These are phyloP conservation scores for Xylariaceae sp. DNA, from an alignment of 2,329 filamentous ascomycete species.

Conservation along the genomic window DNA sequence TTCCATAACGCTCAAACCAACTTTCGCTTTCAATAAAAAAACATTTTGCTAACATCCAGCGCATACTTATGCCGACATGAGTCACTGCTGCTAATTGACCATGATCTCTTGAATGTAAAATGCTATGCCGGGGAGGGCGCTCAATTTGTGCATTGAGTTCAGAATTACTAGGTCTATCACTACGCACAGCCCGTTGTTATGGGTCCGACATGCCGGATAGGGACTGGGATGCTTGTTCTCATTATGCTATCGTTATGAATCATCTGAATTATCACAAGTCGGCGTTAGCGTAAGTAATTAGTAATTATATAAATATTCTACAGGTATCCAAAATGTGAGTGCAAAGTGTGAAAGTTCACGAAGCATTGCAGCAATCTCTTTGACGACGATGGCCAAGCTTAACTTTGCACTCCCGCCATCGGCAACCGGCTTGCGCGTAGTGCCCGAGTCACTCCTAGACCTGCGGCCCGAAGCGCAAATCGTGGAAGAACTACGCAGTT, in stretches of 20 bases:
- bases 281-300: not conserved
- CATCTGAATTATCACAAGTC: slow-evolving; percentile 7
- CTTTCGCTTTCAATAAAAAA: too few species aligned
- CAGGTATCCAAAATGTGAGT: not conserved
- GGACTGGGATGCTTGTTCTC: too few species aligned
- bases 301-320: not conserved
- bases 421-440: slow-evolving; percentile 30
- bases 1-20: too few species aligned
- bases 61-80: too few species aligned
- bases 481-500: slow-evolving; percentile 31
- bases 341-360: slow-evolving; percentile 2
- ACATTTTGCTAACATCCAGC: too few species aligned
- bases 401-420: slow-evolving; percentile 33
- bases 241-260: slow-evolving; percentile 20
- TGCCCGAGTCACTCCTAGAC: slow-evolving; percentile 33
- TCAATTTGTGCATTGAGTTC: too few species aligned
- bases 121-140: too few species aligned
- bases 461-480: slow-evolving; percentile 43
- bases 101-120: too few species aligned
- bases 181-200: too few species aligned
- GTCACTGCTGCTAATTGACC: too few species aligned
- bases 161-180: too few species aligned
- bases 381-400: slow-evolving; percentile 14
- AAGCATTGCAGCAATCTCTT: not conserved
- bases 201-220: too few species aligned